Evolutionary conservation across 2,329 filamentous ascomycete species (phyloP).

Genomic region (Nigrospora sphaerica): DNA sequence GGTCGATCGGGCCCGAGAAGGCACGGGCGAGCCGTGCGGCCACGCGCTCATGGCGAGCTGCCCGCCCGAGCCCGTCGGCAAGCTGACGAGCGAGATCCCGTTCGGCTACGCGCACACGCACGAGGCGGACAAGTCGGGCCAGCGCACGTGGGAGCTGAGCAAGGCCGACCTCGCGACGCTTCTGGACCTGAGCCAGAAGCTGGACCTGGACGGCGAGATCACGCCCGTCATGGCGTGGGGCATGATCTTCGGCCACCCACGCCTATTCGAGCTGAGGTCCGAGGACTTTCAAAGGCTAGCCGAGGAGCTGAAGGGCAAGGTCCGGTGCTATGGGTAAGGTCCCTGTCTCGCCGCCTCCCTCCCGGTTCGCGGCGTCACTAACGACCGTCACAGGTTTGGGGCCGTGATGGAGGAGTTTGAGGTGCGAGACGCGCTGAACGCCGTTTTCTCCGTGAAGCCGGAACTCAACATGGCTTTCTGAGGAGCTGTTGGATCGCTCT

Average conservation of each 20-base stretch:
- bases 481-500: too few species aligned
- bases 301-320: constrained; percentile 68
- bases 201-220: constrained; percentile 83
- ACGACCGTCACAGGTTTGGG: constrained; percentile 40
- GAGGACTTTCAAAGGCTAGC: constrained; percentile 67
- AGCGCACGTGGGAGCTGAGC: constrained; percentile 73
- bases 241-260: constrained; percentile 66
- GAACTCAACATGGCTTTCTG: constrained; percentile 19
- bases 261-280: constrained; percentile 56
- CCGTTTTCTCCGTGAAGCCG: constrained; percentile 55
- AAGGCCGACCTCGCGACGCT: constrained; percentile 73
- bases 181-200: constrained; percentile 73
- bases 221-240: constrained; percentile 95
- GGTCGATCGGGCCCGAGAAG: constrained; percentile 50
- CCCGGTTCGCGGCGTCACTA: constrained; percentile 1
- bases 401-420: constrained; percentile 63
- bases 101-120: constrained; percentile 41
- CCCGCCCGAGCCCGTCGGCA: constrained; percentile 59
- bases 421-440: constrained; percentile 70
- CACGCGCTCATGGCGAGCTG: constrained; percentile 93
- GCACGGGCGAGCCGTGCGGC: constrained; percentile 67
- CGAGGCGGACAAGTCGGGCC: constrained; percentile 26
- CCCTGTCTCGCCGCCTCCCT: not conserved
- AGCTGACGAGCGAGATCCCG: constrained; percentile 41
- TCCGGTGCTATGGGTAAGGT: constrained; percentile 80